phyloP scores from a whole-genome alignment of 441 rosid species.

The Hura crepitans region DNA sequence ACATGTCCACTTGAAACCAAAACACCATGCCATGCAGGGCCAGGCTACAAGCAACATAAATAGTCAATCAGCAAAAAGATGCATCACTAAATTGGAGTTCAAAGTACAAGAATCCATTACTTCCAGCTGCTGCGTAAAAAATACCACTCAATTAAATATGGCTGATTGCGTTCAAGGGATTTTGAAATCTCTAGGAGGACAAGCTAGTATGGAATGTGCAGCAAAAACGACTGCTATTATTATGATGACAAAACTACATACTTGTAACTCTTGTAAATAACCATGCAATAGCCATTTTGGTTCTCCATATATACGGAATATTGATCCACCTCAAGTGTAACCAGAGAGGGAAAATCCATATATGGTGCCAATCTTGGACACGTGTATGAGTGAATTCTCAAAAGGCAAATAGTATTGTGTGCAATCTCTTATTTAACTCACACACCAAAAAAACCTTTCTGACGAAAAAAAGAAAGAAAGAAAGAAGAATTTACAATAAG shows the following conservation, averaged over 20 bases:
- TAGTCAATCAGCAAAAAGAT: conserved; percentile 18
- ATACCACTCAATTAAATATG: conserved; percentile 6
- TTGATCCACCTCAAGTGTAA: not conserved
- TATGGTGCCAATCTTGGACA: not conserved
- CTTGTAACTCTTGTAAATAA: no score
- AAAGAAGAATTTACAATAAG: not conserved
- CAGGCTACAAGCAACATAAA: conserved; percentile 65
- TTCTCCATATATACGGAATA: no score
- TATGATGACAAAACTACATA: not conserved
- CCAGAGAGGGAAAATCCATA: not conserved
- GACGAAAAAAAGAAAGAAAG: conserved; percentile 2
- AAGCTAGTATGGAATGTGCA: not conserved
- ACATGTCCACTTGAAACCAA: conserved; percentile 86
- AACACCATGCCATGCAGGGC: conserved; percentile 83
- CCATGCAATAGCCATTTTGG: no score
- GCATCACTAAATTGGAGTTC: conserved; percentile 16
- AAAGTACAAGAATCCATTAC: conserved; percentile 14
- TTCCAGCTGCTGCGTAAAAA: not conserved
- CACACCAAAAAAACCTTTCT: conserved; percentile 12
- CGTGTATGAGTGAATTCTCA: not conserved
- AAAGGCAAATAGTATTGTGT: conserved; percentile 1
- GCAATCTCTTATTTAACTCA: not conserved
- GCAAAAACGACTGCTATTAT: not conserved
- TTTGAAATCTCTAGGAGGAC: not conserved
- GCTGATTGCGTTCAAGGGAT: not conserved